Base-by-base conservation (phyloP, 768 basidiomycete genomes). In the Myochromella boudieri region DNA sequence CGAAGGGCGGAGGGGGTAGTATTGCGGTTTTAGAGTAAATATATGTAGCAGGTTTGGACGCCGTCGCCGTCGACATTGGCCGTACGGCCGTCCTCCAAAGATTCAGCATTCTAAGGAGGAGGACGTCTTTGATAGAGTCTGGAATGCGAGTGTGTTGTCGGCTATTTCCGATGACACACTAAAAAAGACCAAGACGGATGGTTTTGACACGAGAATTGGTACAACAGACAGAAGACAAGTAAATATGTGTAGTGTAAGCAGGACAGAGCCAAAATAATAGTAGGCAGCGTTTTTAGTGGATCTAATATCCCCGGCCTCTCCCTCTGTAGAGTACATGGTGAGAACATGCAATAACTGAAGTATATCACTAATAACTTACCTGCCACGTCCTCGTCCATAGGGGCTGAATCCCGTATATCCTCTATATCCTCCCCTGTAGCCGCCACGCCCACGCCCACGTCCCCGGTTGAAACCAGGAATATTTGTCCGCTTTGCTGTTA, bases 401-500 rank as follows among this genome's bases (percentile, higher is more conserved):
- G 87, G 85, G 42, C 63, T 76, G 60, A 78, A 87, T 2, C 81
- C 81, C 10, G 63, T 63, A 48, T 70, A 66, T 52, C 73, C 70
- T 50, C 75, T 66, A 52, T 68, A 70, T 26, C 82, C 76, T 22
- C 81, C 77, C 36, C 79, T 62, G 48, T 74, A 75, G 3, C 73
- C 73, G 15, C 80, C 86, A 49, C 87, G 69, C 70, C 86, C 87
- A 42, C 93, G 74, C 11, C 91, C 87, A 18, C 91, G 73, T 12
- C 92, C 90, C 48, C 88, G 83, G 56, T 82, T 88, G 68, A 91
- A 93, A 1, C 93, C 93, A 15, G 95, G 97, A 43, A 98, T 67
- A 67, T 99, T 99, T 31, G 97, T 99, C 51, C 97, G 81, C 65
- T 99, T 99, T 20, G 91, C 76, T 29, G 90, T 93, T 36, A 99